Percentiles rank a stretch among this genome's conserved stretches.
Evolutionary conservation across 257 asterid species (phyloP).

Genomic region (Oldenlandia corymbosa): DNA sequence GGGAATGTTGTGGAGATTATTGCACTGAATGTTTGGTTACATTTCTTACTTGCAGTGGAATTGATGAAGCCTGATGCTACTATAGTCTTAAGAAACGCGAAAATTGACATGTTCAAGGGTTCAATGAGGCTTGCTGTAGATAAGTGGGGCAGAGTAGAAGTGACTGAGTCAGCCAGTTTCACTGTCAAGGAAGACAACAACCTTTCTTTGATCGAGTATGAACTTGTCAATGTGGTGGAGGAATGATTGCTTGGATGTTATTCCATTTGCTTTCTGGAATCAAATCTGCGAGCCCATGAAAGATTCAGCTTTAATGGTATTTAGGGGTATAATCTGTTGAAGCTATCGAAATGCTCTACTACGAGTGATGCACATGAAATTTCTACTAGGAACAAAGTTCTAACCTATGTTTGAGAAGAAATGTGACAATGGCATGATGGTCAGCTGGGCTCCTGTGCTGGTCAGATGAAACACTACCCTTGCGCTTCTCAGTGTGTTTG

Average conservation of each 20-base stretch:
- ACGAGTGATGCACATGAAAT: slow-evolving; percentile 13
- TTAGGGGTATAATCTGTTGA: slow-evolving; percentile 18
- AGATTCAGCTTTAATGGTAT: slow-evolving; percentile 11
- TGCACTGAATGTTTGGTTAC: too few species aligned
- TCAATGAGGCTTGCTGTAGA: slow-evolving; percentile 87
- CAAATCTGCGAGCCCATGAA: slow-evolving; percentile 18
- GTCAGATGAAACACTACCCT: not conserved
- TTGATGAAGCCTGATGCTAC: slow-evolving; percentile 51
- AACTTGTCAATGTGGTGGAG: slow-evolving; percentile 39
- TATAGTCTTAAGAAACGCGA: slow-evolving; percentile 54
- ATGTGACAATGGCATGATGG: slow-evolving; percentile 13
- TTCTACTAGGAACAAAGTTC: too few species aligned
- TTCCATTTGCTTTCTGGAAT: slow-evolving; percentile 9
- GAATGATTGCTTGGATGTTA: slow-evolving; percentile 13
- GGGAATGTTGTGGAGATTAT: too few species aligned
- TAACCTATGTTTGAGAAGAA: slow-evolving; percentile 26
- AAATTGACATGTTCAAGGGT: slow-evolving; percentile 82
- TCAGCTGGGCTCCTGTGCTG: slow-evolving; percentile 20
- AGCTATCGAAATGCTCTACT: slow-evolving; percentile 17
- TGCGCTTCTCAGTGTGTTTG: not conserved
- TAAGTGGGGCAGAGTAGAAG: slow-evolving; percentile 46
- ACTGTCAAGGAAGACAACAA: slow-evolving; percentile 68
- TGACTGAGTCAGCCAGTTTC: slow-evolving; percentile 33
- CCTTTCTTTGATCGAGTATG: slow-evolving; percentile 59
- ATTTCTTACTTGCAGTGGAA: slow-evolving; percentile 43